Percentiles rank a stretch among this genome's conserved stretches.
Conservation (phyloP, 345 rosid genomes). For the Abelmoschus esculentus region DNA sequence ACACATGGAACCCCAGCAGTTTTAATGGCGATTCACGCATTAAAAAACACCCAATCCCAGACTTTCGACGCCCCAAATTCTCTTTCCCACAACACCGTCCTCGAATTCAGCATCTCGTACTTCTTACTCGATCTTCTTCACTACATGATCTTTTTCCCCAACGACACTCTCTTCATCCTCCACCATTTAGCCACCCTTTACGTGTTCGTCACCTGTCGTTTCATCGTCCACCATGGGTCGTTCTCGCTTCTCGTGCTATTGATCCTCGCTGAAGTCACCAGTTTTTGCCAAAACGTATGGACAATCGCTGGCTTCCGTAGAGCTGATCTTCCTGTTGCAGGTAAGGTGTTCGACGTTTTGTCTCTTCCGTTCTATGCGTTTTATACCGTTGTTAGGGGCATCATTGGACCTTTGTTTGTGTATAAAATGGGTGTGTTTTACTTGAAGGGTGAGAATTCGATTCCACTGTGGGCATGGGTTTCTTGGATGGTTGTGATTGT, state of each 20-base stretch:
- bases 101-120: constrained; percentile 76
- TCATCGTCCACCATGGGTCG: constrained; percentile 47
- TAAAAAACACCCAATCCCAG: constrained; percentile 16
- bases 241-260: constrained; percentile 51
- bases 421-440: constrained; percentile 48
- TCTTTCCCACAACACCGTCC: constrained; percentile 35
- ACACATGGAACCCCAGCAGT: constrained; percentile 78
- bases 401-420: constrained; percentile 51
- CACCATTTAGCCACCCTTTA: constrained; percentile 80
- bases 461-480: constrained; percentile 81
- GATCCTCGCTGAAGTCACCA: constrained; percentile 70
- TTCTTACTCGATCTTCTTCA: constrained; percentile 70
- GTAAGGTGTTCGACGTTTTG: constrained; percentile 30
- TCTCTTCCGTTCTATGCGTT: constrained; percentile 48
- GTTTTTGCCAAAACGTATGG: constrained; percentile 74
- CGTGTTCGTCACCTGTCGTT: constrained; percentile 62
- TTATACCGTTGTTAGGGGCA: constrained; percentile 57
- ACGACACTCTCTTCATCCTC: constrained; percentile 61
- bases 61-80: constrained; percentile 54
- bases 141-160: constrained; percentile 54
- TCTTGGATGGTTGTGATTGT: constrained; percentile 69
- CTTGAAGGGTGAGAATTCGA: constrained; percentile 22
- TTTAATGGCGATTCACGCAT: constrained; percentile 38
- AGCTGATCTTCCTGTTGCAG: constrained; percentile 40
- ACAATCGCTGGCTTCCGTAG: constrained; percentile 37